phyloP scores from a whole-genome alignment of 2,329 filamentous ascomycete species.

The Talaromyces sp. region DNA sequence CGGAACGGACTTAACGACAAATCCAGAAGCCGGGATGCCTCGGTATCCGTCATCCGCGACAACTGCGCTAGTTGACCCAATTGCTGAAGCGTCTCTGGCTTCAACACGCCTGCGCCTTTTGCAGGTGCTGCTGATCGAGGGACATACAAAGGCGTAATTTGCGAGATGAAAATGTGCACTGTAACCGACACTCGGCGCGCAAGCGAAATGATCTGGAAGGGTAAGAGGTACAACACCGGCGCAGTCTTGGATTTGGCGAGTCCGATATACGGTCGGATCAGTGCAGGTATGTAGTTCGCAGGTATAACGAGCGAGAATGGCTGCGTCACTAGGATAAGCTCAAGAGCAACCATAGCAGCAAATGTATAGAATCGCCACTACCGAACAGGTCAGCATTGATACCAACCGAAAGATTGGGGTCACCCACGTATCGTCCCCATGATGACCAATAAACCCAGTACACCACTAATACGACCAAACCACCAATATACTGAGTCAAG shows the following conservation, averaged over 20 bases:
- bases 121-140: constrained; percentile 26
- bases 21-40: constrained; percentile 66
- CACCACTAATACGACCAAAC: constrained; percentile 36
- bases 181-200: constrained; percentile 74
- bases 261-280: constrained; percentile 27
- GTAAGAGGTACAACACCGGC: constrained; percentile 57
- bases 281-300: constrained; percentile 28
- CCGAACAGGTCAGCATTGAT: neutral
- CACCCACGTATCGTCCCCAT: constrained; percentile 47
- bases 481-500: constrained; percentile 39
- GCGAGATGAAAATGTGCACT: constrained; percentile 76
- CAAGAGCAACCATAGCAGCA: constrained; percentile 53
- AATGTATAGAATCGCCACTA: constrained; percentile 54
- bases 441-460: constrained; percentile 42
- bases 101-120: constrained; percentile 29
- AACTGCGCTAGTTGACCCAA: constrained; percentile 64
- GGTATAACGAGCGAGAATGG: constrained; percentile 42
- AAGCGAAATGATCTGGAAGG: constrained; percentile 77
- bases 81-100: constrained; percentile 56
- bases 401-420: neutral
- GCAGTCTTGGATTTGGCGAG: constrained; percentile 36
- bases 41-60: constrained; percentile 60
- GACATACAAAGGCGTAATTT: constrained; percentile 65
- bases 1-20: constrained; percentile 79
- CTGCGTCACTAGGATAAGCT: constrained; percentile 56